These are phyloP conservation scores for Pythium guiyangense DNA, from an alignment of 352 stramenopile genomes.

Conservation along the genomic window DNA sequence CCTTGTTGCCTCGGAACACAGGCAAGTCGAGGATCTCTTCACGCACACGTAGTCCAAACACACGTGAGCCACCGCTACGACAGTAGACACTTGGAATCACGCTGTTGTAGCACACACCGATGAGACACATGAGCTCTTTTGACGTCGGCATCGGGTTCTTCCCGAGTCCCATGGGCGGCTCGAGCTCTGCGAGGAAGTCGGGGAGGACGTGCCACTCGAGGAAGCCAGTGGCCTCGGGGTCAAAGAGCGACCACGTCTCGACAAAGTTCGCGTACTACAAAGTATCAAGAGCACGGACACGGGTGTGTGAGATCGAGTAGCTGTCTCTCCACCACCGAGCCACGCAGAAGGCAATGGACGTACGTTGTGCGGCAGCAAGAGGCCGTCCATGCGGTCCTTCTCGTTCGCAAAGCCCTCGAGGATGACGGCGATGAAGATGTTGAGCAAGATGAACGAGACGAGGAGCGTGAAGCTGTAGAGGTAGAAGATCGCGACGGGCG, in stretches of 20 bases:
- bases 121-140: conserved; percentile 39
- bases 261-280: conserved; percentile 78
- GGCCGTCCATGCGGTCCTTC: conserved; percentile 55
- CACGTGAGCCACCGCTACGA: no score
- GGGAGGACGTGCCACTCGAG: conserved; percentile 67
- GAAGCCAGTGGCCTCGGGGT: conserved; percentile 81
- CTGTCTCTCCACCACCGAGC: no score
- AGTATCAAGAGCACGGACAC: not conserved
- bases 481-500: conserved; percentile 61
- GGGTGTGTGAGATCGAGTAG: not conserved
- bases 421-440: conserved; percentile 92
- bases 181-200: conserved; percentile 54
- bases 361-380: conserved; percentile 57
- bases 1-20: conserved; percentile 53
- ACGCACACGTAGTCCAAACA: not conserved
- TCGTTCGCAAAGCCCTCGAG: conserved; percentile 86
- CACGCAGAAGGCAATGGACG: conserved; percentile 4
- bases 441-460: conserved; percentile 87
- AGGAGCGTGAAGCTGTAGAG: conserved; percentile 88
- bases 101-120: conserved; percentile 41
- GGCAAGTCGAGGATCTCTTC: conserved; percentile 45
- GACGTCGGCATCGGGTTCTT: conserved; percentile 23
- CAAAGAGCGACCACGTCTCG: conserved; percentile 65
- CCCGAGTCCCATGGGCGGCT: conserved; percentile 67
- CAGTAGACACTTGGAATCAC: no score